A percentile compares a stretch with the other conserved stretches of the same genome.
Evolutionary conservation across 371 early-diverging fungal genomes (phyloP).

Genomic region (Mucor lusitanicus): DNA sequence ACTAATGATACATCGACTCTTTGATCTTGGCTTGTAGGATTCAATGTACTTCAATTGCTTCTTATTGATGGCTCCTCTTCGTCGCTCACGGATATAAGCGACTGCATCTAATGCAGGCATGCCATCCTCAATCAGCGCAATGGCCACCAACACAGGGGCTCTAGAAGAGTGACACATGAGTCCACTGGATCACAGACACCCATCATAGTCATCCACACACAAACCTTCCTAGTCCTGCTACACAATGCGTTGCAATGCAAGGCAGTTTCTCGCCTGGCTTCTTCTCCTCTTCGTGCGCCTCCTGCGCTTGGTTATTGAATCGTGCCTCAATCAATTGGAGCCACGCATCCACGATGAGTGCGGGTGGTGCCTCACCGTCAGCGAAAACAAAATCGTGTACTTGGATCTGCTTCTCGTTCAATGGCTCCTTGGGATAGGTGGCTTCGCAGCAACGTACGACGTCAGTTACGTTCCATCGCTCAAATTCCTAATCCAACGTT

Average conservation of each 20-base stretch:
- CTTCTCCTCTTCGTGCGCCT: conserved; percentile 21
- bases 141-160: conserved; percentile 77
- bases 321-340: conserved; percentile 69
- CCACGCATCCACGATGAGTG: conserved; percentile 75
- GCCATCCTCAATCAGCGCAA: conserved; percentile 85
- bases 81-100: conserved; percentile 77
- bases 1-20: conserved; percentile 46
- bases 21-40: conserved; percentile 65
- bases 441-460: conserved; percentile 93
- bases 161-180: conserved; percentile 27
- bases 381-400: conserved; percentile 88
- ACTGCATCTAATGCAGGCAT: conserved; percentile 85
- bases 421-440: conserved; percentile 74
- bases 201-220: too few species aligned
- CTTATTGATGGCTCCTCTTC: conserved; percentile 88
- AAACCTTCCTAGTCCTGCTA: conserved; percentile 84
- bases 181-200: neutral
- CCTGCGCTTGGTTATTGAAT: conserved; percentile 30
- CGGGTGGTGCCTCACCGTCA: conserved; percentile 87
- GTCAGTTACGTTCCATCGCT: conserved; percentile 77
- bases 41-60: conserved; percentile 80
- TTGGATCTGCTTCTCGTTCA: conserved; percentile 67
- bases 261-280: conserved; percentile 16
- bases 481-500: conserved; percentile 29
- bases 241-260: conserved; percentile 85